Percentiles rank a stretch among this genome's conserved stretches.
Evolutionary conservation across 176 grass and related monocot species (phyloP).

Genomic region (Panicum miliaceum): DNA sequence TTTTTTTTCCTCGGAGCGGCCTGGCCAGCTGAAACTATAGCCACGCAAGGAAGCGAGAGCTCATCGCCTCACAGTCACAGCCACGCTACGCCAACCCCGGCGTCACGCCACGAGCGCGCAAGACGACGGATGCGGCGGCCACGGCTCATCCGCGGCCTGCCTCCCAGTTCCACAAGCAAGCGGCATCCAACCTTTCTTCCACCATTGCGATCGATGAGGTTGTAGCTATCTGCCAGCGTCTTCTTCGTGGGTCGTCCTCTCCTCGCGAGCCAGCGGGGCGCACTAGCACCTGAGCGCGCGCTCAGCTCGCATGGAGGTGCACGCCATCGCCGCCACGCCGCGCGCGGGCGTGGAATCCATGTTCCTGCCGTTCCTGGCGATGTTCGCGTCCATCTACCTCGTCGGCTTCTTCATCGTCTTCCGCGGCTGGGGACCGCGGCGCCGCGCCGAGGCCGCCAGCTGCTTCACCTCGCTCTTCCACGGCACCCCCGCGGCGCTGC

Average conservation of each 20-base stretch:
- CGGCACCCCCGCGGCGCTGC: constrained; percentile 62
- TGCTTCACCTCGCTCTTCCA: constrained; percentile 91
- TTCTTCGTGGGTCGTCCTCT: not conserved
- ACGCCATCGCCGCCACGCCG: not conserved
- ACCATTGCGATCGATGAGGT: not conserved
- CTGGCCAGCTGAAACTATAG: not conserved
- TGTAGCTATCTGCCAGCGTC: not conserved
- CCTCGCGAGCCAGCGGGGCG: not conserved
- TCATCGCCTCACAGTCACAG: constrained; percentile 28
- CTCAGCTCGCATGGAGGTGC: constrained; percentile 14
- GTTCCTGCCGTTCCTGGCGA: constrained; percentile 59
- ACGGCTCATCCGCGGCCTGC: not conserved
- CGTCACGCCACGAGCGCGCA: not conserved
- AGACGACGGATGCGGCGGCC: not conserved
- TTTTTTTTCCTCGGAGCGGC: no score
- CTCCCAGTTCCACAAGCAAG: no score
- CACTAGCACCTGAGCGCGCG: not conserved
- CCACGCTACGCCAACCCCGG: constrained; percentile 6
- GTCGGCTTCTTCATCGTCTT: constrained; percentile 65
- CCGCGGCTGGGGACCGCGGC: constrained; percentile 57
- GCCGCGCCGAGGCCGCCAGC: constrained; percentile 68
- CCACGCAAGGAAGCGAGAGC: constrained; percentile 10
- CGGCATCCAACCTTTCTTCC: not conserved
- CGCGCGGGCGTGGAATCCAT: constrained; percentile 4
- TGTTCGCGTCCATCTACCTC: constrained; percentile 64